A percentile compares a stretch with the other conserved stretches of the same genome.
Conservation (phyloP, 345 rosid genomes). For the Linum trigynum region DNA sequence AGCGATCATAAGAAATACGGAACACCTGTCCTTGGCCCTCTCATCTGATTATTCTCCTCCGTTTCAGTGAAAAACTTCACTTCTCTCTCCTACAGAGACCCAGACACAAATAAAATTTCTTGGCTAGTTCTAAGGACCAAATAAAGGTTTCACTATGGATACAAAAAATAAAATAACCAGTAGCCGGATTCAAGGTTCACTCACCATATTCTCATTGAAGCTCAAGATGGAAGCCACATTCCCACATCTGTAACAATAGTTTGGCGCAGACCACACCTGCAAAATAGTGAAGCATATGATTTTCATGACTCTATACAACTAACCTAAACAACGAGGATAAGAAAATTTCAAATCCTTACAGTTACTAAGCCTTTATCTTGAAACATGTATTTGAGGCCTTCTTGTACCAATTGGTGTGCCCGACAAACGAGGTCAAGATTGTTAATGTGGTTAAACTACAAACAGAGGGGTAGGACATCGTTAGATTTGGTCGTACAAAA, state of each 20-base stretch:
- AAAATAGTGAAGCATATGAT: conserved; percentile 19
- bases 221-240: conserved; percentile 98
- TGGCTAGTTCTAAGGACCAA: no score
- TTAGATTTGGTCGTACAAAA: conserved; percentile 12
- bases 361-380: conserved; percentile 99
- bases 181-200: conserved; percentile 8
- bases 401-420: conserved; percentile 99
- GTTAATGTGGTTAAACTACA: conserved; percentile 92
- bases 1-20: conserved; percentile 73
- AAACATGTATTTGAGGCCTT: conserved; percentile 99
- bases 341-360: conserved; percentile 33
- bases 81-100: conserved; percentile 68
- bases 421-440: conserved; percentile 93
- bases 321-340: not conserved
- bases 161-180: not conserved
- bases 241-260: conserved; percentile 98
- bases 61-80: conserved; percentile 97
- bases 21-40: conserved; percentile 98
- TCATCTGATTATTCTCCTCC: conserved; percentile 98
- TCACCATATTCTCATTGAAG: conserved; percentile 94
- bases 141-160: not conserved
- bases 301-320: conserved; percentile 16
- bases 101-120: not conserved
- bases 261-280: conserved; percentile 99
- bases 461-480: conserved; percentile 14